phyloP scores from a whole-genome alignment of 305 asterid genomes.

The Fraxinus platypoda region DNA sequence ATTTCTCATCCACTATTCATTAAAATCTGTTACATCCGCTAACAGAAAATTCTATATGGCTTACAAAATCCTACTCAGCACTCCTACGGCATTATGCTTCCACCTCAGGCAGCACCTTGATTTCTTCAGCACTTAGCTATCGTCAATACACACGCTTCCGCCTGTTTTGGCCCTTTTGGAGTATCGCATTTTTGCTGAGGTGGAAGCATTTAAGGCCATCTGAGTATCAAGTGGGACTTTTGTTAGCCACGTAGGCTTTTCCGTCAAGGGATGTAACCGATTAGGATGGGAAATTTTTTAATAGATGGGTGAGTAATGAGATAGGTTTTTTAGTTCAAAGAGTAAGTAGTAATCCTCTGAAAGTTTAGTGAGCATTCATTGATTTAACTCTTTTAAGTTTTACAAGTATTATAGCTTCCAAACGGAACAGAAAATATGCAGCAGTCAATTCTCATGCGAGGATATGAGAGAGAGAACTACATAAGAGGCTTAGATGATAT shows the following conservation, averaged over 20 bases:
- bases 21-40: background rate
- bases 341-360: background rate
- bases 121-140: background rate
- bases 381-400: background rate
- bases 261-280: background rate
- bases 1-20: background rate
- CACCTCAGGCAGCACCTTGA: background rate
- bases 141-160: background rate
- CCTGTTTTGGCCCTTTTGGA: background rate
- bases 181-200: background rate
- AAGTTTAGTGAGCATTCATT: background rate
- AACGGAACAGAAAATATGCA: background rate
- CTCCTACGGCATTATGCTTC: background rate
- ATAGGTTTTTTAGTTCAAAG: background rate
- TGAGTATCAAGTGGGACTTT: background rate
- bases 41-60: background rate
- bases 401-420: background rate
- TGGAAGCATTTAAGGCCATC: background rate
- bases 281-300: background rate
- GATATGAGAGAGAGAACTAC: background rate
- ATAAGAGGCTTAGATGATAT: background rate
- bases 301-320: background rate
- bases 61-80: background rate
- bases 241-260: background rate
- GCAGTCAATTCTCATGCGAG: background rate